Percentiles rank a stretch among this genome's conserved stretches.
Evolutionary conservation across 495 filamentous ascomycete genomes (phyloP).

Genomic region (Trichoderma asperelloides): DNA sequence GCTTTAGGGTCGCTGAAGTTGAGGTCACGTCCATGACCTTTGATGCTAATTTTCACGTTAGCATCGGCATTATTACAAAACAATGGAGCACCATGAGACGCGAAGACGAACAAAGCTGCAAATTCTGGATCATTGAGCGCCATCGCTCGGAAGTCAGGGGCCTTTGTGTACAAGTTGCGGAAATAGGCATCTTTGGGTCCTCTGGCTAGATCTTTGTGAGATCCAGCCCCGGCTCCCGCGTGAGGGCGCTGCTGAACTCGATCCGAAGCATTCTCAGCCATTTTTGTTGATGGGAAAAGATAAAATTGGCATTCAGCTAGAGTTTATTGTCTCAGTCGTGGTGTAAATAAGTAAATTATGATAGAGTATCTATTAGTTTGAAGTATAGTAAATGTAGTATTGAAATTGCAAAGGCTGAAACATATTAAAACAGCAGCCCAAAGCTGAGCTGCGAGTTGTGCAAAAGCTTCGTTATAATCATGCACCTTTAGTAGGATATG

Average conservation of each 20-base stretch:
- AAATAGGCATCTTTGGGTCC: constrained; percentile 19
- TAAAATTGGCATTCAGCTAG: no score
- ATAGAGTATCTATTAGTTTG: no score
- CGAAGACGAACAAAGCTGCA: constrained; percentile 11
- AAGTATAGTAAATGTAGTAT: neutral
- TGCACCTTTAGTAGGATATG: constrained; percentile 6
- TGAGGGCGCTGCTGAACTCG: neutral
- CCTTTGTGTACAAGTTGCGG: constrained; percentile 17
- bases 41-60: constrained; percentile 30
- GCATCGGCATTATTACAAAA: neutral
- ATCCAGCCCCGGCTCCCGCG: neutral
- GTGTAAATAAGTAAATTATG: no score
- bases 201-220: neutral
- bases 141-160: constrained; percentile 21
- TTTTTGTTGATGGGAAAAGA: no score
- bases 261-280: neutral
- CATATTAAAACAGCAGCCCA: neutral
- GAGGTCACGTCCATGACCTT: constrained; percentile 55
- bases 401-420: neutral
- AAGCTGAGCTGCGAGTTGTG: neutral
- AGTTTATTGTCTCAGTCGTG: no score
- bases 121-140: constrained; percentile 21
- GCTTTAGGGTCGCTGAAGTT: constrained; percentile 76
- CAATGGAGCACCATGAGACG: neutral
- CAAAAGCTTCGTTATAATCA: constrained; percentile 4